A percentile compares a stretch with the other conserved stretches of the same genome.
Evolutionary conservation across 768 basidiomycete species (phyloP).

Genomic region (Auricularia auricula-judae): DNA sequence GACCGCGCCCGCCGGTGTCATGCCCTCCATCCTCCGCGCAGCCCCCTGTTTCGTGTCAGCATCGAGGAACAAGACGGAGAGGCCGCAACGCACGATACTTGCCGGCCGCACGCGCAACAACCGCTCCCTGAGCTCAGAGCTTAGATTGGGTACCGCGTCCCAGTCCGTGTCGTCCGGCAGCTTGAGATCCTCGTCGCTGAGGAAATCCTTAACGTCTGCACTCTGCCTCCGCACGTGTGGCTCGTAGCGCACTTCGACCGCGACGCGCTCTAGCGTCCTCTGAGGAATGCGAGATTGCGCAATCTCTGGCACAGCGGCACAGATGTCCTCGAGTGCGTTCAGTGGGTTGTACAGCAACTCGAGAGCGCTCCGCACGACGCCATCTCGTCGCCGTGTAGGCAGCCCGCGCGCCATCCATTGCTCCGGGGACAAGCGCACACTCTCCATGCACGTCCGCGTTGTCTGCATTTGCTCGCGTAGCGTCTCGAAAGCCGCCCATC

Average conservation of each 20-base stretch:
- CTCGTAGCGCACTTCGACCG: conserved; percentile 43
- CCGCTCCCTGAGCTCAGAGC: conserved; percentile 62
- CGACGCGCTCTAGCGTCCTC: not conserved
- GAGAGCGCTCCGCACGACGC: conserved; percentile 52
- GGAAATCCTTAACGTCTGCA: conserved; percentile 63
- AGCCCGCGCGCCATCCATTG: conserved; percentile 13
- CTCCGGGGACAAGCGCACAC: conserved; percentile 29
- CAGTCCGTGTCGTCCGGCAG: conserved; percentile 71
- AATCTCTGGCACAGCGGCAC: not conserved
- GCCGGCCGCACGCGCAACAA: conserved; percentile 49
- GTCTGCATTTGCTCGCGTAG: conserved; percentile 24
- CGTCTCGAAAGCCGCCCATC: conserved; percentile 30
- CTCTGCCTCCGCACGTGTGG: conserved; percentile 59
- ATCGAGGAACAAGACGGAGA: not conserved
- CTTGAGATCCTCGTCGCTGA: conserved; percentile 60
- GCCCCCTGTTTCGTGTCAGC: conserved; percentile 48
- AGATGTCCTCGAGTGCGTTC: conserved; percentile 26
- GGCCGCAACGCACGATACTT: conserved; percentile 42
- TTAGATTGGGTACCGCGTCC: conserved; percentile 49
- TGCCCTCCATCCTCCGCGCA: conserved; percentile 87
- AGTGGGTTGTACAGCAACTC: conserved; percentile 56
- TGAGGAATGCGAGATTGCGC: not conserved
- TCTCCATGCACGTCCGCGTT: conserved; percentile 25
- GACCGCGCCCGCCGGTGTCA: conserved; percentile 73
- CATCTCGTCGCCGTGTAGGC: conserved; percentile 20